These are phyloP conservation scores for Colletotrichum falcatum DNA, from an alignment of 2,329 filamentous ascomycete species.

Conservation along the genomic window DNA sequence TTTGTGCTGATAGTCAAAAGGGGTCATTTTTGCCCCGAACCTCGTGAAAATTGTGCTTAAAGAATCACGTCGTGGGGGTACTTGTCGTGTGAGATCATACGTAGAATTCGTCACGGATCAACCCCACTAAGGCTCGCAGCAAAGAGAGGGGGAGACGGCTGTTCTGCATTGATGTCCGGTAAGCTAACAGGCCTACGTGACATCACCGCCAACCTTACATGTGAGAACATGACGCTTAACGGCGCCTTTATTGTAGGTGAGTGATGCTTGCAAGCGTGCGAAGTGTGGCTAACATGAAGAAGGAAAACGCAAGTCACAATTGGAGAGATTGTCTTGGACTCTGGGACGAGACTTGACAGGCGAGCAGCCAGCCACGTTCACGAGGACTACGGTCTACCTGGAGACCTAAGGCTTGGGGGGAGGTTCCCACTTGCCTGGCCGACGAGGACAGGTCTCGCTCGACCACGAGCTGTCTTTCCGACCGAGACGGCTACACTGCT, in stretches of 20 bases:
- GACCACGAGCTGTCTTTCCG: slow-evolving; percentile 6
- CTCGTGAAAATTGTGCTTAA: not conserved
- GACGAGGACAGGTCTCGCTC: slow-evolving; percentile 14
- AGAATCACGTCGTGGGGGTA: not conserved
- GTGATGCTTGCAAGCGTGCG: not conserved
- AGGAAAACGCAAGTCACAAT: not conserved
- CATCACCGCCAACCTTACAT: slow-evolving; percentile 18
- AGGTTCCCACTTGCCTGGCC: slow-evolving; percentile 26
- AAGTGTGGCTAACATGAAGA: slow-evolving; percentile 13
- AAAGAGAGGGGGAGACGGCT: not conserved
- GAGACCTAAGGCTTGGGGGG: slow-evolving; percentile 11
- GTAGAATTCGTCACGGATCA: slow-evolving; percentile 26
- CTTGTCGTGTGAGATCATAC: slow-evolving; percentile 20
- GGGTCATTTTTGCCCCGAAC: not conserved
- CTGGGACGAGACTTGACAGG: slow-evolving; percentile 1
- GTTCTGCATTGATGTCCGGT: slow-evolving; percentile 7
- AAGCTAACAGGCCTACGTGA: not conserved
- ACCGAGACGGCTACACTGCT: not conserved
- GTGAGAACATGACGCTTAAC: slow-evolving; percentile 14
- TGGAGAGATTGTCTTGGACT: not conserved
- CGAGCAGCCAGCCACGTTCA: slow-evolving; percentile 20
- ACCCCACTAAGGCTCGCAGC: slow-evolving; percentile 8
- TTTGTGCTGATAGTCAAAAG: not conserved
- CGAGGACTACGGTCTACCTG: slow-evolving; percentile 1
- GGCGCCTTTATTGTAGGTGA: not conserved